Evolutionary conservation across 768 basidiomycete species (phyloP).

Genomic region (Gelatoporia subvermispora): DNA sequence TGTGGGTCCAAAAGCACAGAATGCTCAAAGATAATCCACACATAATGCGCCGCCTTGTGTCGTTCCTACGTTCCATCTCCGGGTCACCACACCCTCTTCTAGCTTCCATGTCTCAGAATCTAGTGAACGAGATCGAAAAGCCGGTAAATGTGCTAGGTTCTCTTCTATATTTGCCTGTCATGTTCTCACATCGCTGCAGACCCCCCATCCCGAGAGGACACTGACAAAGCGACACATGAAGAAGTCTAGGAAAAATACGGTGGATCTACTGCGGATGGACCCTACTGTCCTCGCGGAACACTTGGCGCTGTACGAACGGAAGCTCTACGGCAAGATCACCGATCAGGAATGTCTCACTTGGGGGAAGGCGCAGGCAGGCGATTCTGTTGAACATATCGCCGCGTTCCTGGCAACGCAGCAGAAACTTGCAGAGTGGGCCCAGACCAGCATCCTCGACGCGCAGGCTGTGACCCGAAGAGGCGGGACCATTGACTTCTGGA

Average conservation of each 20-base stretch:
- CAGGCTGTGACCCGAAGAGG: constrained; percentile 50
- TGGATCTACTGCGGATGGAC: constrained; percentile 60
- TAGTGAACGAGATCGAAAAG: constrained; percentile 49
- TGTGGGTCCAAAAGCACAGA: constrained; percentile 60
- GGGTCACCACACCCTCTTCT: constrained; percentile 31
- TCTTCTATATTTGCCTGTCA: no score
- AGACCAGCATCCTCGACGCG: constrained; percentile 50
- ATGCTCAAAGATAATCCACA: constrained; percentile 63
- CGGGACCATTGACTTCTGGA: constrained; percentile 66
- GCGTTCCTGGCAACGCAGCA: constrained; percentile 59
- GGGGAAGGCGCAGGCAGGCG: constrained; percentile 34
- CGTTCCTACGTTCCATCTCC: constrained; percentile 43
- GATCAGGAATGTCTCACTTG: constrained; percentile 73
- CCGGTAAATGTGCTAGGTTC: constrained; percentile 39
- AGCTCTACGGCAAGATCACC: constrained; percentile 63
- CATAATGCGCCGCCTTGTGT: constrained; percentile 49
- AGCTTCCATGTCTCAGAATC: constrained; percentile 40
- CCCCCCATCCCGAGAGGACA: no score
- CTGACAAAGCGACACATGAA: constrained; percentile 26
- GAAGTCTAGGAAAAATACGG: constrained; percentile 11
- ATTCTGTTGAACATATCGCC: constrained; percentile 38
- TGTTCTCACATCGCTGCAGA: no score
- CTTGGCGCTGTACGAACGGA: constrained; percentile 69
- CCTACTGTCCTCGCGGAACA: constrained; percentile 74
- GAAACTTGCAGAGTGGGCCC: constrained; percentile 63